phyloP scores from a whole-genome alignment of 257 asterid species.

The Craterostigma plantagineum region DNA sequence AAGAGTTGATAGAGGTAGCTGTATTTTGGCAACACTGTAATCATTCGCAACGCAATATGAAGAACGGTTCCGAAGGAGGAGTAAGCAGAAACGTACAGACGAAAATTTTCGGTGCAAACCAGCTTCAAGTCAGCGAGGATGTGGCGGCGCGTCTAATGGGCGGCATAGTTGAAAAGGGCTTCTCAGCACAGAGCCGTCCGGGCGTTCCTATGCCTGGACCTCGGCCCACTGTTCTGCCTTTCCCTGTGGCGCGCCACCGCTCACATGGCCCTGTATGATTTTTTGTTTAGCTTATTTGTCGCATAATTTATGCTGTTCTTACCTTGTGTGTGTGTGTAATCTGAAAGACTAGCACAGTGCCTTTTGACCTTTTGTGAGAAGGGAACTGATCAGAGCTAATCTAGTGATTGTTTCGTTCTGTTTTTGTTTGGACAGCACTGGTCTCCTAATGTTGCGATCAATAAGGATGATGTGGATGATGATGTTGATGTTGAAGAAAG shows the following conservation, averaged over 20 bases:
- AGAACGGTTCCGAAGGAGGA: conserved; percentile 13
- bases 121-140: conserved; percentile 16
- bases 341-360: no score
- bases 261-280: conserved; percentile 62
- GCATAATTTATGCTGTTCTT: background rate
- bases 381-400: no score
- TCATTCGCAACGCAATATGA: conserved; percentile 7
- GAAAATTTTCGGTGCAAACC: conserved; percentile 16
- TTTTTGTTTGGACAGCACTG: conserved; percentile 23
- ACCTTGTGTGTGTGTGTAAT: background rate
- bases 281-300: conserved; percentile 1
- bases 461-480: conserved; percentile 16
- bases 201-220: conserved; percentile 25
- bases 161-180: conserved; percentile 81
- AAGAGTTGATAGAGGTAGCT: no score
- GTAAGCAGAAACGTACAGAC: conserved; percentile 14
- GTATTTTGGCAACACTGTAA: no score
- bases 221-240: conserved; percentile 62
- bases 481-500: conserved; percentile 16
- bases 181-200: conserved; percentile 19
- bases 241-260: conserved; percentile 90
- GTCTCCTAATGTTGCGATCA: conserved; percentile 25
- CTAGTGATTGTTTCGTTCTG: background rate
- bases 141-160: conserved; percentile 48
- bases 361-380: no score